These are phyloP conservation scores for Podospora pseudoanserina DNA, from an alignment of 495 filamentous ascomycete species.

Conservation along the genomic window DNA sequence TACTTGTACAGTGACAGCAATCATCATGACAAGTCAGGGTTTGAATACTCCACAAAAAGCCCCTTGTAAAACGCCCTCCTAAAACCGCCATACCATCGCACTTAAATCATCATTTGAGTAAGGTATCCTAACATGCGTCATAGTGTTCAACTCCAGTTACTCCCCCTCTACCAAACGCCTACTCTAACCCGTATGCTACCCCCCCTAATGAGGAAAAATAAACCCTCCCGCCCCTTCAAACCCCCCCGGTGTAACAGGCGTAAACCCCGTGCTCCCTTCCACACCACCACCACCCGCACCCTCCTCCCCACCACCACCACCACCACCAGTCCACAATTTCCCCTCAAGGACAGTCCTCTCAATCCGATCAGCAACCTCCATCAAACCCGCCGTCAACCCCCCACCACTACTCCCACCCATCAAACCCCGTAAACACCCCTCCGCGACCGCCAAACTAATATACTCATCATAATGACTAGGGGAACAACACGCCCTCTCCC, in stretches of 20 bases:
- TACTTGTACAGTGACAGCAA: too few relatives aligned
- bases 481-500: conserved; percentile 20
- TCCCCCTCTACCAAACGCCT: background rate
- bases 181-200: background rate
- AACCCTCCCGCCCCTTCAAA: background rate
- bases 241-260: background rate
- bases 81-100: too few relatives aligned
- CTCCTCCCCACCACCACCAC: background rate
- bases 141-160: too few relatives aligned
- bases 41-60: too few relatives aligned
- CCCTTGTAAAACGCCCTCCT: too few relatives aligned
- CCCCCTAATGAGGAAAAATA: background rate
- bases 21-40: too few relatives aligned
- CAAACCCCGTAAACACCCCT: conserved; percentile 16
- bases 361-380: conserved; percentile 23
- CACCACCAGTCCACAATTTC: conserved; percentile 6
- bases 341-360: conserved; percentile 22
- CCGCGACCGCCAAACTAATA: conserved; percentile 16
- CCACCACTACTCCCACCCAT: conserved; percentile 4
- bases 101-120: too few relatives aligned
- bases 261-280: background rate
- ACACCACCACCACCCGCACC: conserved; percentile 6
- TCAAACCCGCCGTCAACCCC: conserved; percentile 12
- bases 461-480: conserved; percentile 22
- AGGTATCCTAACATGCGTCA: too few relatives aligned